Percentiles rank a stretch among this genome's conserved stretches.
phyloP scores from a whole-genome alignment of 73 alveolate genomes.

The Paramecium biaurelia region DNA sequence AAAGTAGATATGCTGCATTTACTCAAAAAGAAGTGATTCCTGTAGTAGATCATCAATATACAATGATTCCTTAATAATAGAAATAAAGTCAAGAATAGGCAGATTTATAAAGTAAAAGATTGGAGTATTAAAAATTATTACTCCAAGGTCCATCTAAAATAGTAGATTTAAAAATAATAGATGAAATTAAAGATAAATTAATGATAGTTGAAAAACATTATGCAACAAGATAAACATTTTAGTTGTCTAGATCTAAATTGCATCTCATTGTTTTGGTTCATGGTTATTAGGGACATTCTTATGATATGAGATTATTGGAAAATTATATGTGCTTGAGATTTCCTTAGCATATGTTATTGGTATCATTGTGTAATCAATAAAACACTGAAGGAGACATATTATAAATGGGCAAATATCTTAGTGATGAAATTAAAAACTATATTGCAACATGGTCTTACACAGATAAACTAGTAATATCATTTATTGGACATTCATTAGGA shows the following conservation, averaged over 20 bases:
- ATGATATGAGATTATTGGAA: conserved; percentile 87
- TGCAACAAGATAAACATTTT: not conserved
- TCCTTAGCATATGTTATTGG: conserved; percentile 84
- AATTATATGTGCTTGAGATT: conserved; percentile 79
- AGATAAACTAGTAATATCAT: conserved; percentile 82
- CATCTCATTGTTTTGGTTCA: conserved; percentile 92
- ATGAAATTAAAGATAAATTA: conserved; percentile 30
- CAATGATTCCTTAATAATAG: not conserved
- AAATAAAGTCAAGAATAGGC: conserved; percentile 1
- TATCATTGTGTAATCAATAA: conserved; percentile 81
- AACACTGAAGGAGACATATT: conserved; percentile 86
- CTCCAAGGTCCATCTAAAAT: conserved; percentile 4
- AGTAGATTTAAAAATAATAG: conserved; percentile 23
- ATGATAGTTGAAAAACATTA: conserved; percentile 38
- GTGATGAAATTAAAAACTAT: conserved; percentile 81
- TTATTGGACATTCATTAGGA: conserved; percentile 99
- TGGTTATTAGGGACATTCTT: conserved; percentile 94
- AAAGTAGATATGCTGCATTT: conserved; percentile 24
- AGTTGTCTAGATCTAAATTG: conserved; percentile 5
- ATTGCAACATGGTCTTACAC: conserved; percentile 90
- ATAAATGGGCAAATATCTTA: conserved; percentile 87
- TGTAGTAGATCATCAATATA: conserved; percentile 40
- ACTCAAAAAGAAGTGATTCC: conserved; percentile 32
- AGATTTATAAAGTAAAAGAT: conserved; percentile 14
- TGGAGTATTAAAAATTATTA: not conserved